Base-by-base conservation (phyloP, 1,139 yeast species). In the Zygosaccharomyces sapae region DNA sequence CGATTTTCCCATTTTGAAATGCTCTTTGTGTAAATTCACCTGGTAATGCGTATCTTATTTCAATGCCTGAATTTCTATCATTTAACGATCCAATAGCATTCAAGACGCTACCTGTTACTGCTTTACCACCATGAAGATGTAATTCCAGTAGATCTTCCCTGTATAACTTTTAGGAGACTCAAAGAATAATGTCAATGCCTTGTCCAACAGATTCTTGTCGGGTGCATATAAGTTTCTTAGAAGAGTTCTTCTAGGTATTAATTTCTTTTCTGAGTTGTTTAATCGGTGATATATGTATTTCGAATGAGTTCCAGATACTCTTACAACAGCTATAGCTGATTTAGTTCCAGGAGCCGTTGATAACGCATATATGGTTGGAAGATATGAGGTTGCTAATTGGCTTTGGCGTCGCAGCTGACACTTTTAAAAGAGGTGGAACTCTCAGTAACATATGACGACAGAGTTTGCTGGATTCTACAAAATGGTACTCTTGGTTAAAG, bases 1-100 rank as follows among this genome's bases (percentile, higher is more conserved):
- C 84, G 51, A 77, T 59, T 47, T 83, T 70, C 1, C 87, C 84
- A 63, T 86, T 86, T 45, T 79, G 68, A 58, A 86, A 87, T 0
- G 96, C 97, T 38, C 96, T 74, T 55, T 73, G 75, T 0, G 96
- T 85, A 61, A 94, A 94, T 66, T 94, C 98, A 3, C 98, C 99
- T 4, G 87, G 81, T 59, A 86, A 92, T 0, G 99, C 98, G 62
- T 84, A 82, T 46, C 97, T 65, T 6, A 90, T 79, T 9, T 75
- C 69, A 1, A 66, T 56, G 0, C 71, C 72, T 3, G 43, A 34
- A 9, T 52, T 46, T 0, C 68, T 56, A 6, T 57, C 58, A 56
- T 83, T 86, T 8, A 82, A 58, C 1, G 56, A 50, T 46, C 69
- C 71, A n/a, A 92, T 81, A 0, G 95, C 80, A 12, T 70, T 70